Evolutionary conservation across 495 filamentous ascomycete genomes (phyloP).

Genomic region (Bathelium albidoporum): DNA sequence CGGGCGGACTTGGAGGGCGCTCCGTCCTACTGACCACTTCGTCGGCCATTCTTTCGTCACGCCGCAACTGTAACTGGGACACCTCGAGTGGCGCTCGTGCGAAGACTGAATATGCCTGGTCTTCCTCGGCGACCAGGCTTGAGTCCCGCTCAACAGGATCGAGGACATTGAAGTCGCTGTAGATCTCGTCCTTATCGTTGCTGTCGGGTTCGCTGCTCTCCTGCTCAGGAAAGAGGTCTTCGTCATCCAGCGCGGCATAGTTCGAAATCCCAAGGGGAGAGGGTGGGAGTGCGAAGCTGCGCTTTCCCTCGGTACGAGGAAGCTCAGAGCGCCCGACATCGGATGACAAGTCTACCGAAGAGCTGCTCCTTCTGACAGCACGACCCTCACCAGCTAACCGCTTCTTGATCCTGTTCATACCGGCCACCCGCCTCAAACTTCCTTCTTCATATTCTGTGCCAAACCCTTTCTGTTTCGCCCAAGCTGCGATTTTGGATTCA

Average conservation of each 20-base stretch:
- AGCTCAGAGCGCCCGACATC: background rate
- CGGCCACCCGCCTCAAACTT: background rate
- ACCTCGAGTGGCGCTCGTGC: background rate
- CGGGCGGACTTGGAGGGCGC: conserved; percentile 6
- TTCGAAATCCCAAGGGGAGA: background rate
- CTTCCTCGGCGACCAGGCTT: background rate
- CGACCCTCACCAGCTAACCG: background rate
- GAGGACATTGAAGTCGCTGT: background rate
- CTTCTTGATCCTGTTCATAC: background rate
- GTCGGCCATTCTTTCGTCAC: background rate
- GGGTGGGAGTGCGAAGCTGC: background rate
- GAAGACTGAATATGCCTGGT: background rate
- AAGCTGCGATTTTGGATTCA: background rate
- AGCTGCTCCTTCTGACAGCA: background rate
- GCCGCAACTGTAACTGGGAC: background rate
- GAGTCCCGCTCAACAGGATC: conserved; percentile 1
- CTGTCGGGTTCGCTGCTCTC: background rate
- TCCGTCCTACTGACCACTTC: background rate
- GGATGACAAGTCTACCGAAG: background rate
- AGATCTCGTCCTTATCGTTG: background rate
- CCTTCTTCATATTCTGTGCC: background rate
- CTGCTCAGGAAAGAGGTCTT: background rate
- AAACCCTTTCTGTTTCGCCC: background rate
- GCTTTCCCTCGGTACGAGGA: background rate
- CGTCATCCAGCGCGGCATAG: background rate